Conservation (phyloP, 352 stramenopile species). For the Phytopythium vexans region DNA sequence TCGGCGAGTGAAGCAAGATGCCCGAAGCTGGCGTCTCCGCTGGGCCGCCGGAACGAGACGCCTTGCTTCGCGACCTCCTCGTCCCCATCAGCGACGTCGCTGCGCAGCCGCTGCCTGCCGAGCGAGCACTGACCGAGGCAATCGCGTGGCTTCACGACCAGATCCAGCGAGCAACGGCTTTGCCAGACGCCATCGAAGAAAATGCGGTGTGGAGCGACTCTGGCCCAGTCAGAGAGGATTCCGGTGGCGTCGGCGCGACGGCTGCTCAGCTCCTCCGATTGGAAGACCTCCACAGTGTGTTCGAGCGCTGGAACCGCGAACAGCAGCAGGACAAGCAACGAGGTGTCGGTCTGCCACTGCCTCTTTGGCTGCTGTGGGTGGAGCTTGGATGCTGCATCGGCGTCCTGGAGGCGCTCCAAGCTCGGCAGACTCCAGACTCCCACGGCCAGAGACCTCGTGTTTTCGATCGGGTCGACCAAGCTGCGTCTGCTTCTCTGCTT, state of each 20-base stretch:
- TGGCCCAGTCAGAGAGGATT: no score
- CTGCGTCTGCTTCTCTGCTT: conserved; percentile 1
- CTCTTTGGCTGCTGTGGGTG: conserved; percentile 28
- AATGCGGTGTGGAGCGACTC: neutral
- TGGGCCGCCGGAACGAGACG: neutral
- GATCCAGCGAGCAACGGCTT: conserved; percentile 1
- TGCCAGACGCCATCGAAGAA: neutral
- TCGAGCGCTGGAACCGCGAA: conserved; percentile 19
- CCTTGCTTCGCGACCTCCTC: neutral
- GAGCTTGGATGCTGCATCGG: conserved; percentile 24
- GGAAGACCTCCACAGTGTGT: conserved; percentile 10
- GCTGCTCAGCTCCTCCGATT: neutral
- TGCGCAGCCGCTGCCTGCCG: conserved; percentile 3
- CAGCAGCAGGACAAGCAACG: conserved; percentile 7
- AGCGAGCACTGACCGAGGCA: conserved; percentile 6
- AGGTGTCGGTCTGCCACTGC: conserved; percentile 3
- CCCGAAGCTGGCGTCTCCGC: no score
- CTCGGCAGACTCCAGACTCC: no score
- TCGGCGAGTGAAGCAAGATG: neutral
- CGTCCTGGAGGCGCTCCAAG: conserved; percentile 1
- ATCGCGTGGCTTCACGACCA: conserved; percentile 15
- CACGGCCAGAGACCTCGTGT: neutral
- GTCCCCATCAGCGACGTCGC: neutral
- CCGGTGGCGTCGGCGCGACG: no score
- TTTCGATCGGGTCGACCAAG: neutral